Evolutionary conservation across 1,139 yeast species (phyloP).

Genomic region (Candida frijolesensis): DNA sequence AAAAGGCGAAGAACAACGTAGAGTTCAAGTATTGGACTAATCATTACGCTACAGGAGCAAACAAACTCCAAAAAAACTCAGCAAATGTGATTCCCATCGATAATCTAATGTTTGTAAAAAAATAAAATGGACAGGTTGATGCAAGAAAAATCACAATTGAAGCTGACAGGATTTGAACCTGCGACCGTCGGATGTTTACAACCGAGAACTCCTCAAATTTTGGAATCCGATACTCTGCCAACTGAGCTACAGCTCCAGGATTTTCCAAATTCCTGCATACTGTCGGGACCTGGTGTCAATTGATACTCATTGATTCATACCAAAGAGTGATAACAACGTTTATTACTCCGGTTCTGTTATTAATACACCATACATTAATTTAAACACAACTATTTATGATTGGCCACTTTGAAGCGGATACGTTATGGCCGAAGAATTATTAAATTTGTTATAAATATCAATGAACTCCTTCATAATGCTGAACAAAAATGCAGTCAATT

Average conservation of each 20-base stretch:
- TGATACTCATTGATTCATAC: background rate
- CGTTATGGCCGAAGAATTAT: constrained; percentile 17
- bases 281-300: no score
- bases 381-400: background rate
- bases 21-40: no score
- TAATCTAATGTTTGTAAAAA: no score
- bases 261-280: background rate
- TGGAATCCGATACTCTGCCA: constrained; percentile 1
- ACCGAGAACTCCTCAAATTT: background rate
- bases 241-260: background rate
- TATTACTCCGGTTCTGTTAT: background rate
- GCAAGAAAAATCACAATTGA: no score
- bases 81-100: no score
- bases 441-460: constrained; percentile 25
- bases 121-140: no score
- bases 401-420: constrained; percentile 25
- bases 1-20: no score
- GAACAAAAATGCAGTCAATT: constrained; percentile 34
- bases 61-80: no score
- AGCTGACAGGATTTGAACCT: no score
- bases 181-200: background rate
- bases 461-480: constrained; percentile 35
- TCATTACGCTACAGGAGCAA: no score
- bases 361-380: background rate
- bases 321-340: background rate